These are phyloP conservation scores for Collybia mongolica DNA, from an alignment of 768 basidiomycete species.

Conservation along the genomic window DNA sequence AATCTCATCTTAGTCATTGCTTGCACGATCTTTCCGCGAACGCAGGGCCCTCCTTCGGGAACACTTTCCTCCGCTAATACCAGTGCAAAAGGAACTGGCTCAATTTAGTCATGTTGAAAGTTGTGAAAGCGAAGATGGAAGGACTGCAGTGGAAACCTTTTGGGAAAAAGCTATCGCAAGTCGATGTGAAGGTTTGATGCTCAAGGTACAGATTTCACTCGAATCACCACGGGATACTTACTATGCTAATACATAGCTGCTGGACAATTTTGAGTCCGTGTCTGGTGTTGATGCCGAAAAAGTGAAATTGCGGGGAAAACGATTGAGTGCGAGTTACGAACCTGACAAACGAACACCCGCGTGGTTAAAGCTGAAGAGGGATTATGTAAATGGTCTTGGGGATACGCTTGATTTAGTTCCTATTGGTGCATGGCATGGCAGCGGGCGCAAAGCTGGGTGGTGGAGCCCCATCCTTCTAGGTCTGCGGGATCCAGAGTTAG, in stretches of 20 bases:
- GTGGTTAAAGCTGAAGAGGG: conserved; percentile 93
- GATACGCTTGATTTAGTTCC: conserved; percentile 75
- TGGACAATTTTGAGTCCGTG: conserved; percentile 50
- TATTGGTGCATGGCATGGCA: conserved; percentile 86
- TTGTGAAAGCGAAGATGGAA: conserved; percentile 61
- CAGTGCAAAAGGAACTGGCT: conserved; percentile 47
- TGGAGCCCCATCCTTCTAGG: conserved; percentile 89
- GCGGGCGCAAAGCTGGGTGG: conserved; percentile 87
- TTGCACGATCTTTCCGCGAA: conserved; percentile 67
- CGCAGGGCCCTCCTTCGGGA: conserved; percentile 65
- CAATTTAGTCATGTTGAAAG: conserved; percentile 74
- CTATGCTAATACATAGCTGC: conserved; percentile 41
- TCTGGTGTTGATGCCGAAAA: conserved; percentile 28
- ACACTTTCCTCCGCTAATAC: conserved; percentile 53
- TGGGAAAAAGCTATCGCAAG: conserved; percentile 74
- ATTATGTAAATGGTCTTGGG: conserved; percentile 80
- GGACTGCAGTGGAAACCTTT: conserved; percentile 67
- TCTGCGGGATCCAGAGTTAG: conserved; percentile 63
- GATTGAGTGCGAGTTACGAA: conserved; percentile 85
- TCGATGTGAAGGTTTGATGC: conserved; percentile 91
- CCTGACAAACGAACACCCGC: conserved; percentile 83
- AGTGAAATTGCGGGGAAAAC: conserved; percentile 51
- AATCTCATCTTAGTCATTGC: conserved; percentile 48
- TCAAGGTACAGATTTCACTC: conserved; percentile 53
- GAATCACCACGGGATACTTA: neutral